Evolutionary conservation across 2,329 filamentous ascomycete genomes (phyloP).

Genomic region (Fusarium marasasianum): DNA sequence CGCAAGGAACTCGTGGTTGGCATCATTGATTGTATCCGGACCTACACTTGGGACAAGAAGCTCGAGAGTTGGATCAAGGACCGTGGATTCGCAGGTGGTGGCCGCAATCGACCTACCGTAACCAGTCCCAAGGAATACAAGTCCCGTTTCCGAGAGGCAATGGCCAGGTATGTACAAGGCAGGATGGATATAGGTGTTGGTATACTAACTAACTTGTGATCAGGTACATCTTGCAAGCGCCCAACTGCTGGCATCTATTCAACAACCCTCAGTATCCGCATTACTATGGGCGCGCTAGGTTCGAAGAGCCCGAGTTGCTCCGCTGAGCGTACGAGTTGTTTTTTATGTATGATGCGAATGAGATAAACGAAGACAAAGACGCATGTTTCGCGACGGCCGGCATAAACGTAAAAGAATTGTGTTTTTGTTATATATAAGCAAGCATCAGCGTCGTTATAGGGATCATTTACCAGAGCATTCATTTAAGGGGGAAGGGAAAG

Average conservation of each 20-base stretch:
- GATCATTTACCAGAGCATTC: slow-evolving; percentile 19
- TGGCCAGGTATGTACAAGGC: slow-evolving; percentile 78
- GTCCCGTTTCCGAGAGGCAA: slow-evolving; percentile 92
- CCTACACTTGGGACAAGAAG: slow-evolving; percentile 99
- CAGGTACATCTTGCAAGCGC: slow-evolving; percentile 77
- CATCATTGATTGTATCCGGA: slow-evolving; percentile 98
- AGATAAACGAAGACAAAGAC: not conserved
- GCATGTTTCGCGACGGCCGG: not conserved
- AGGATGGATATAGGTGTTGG: not conserved
- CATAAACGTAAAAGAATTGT: slow-evolving; percentile 10
- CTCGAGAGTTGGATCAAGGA: slow-evolving; percentile 99
- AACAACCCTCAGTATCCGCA: slow-evolving; percentile 52
- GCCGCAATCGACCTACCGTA: slow-evolving; percentile 88
- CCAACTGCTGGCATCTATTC: slow-evolving; percentile 81
- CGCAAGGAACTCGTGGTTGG: slow-evolving; percentile 93
- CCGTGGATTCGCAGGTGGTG: slow-evolving; percentile 80
- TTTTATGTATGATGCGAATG: not conserved
- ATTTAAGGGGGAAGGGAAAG: not conserved
- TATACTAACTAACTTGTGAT: slow-evolving; percentile 19
- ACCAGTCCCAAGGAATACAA: slow-evolving; percentile 98
- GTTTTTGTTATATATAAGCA: slow-evolving; percentile 12
- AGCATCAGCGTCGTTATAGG: slow-evolving; percentile 22
- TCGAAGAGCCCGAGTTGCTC: slow-evolving; percentile 51
- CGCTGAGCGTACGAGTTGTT: slow-evolving; percentile 12
- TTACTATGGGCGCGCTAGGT: slow-evolving; percentile 50